phyloP scores from a whole-genome alignment of 805 yeast species.

The Barnettozyma sucrosica region DNA sequence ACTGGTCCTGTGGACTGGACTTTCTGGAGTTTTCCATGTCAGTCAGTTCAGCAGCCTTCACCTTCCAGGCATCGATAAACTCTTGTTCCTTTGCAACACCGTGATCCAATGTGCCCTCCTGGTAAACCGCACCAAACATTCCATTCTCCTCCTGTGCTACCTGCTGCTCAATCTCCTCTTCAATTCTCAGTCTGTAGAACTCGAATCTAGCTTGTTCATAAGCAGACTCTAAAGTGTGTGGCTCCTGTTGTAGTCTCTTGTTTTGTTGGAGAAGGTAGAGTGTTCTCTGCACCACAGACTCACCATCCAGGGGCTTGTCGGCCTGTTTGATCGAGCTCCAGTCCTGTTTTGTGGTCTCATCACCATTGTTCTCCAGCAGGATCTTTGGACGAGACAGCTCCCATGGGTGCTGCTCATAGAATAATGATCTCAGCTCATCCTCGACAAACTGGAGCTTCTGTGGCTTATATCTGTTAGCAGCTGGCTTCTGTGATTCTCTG shows the following conservation, averaged over 20 bases:
- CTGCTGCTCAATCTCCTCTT: slow-evolving; percentile 68
- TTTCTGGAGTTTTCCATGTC: slow-evolving; percentile 19
- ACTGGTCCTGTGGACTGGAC: slow-evolving; percentile 9
- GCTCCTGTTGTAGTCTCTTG: slow-evolving; percentile 9
- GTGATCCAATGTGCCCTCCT: slow-evolving; percentile 52
- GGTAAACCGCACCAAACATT: slow-evolving; percentile 79
- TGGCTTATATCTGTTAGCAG: slow-evolving; percentile 14
- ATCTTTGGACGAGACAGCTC: slow-evolving; percentile 87
- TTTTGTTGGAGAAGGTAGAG: slow-evolving; percentile 43
- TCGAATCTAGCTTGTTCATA: slow-evolving; percentile 85
- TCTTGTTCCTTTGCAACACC: slow-evolving; percentile 70
- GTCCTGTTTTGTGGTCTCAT: slow-evolving; percentile 47
- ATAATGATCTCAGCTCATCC: slow-evolving; percentile 75
- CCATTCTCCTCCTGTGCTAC: slow-evolving; percentile 76
- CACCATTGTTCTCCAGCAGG: slow-evolving; percentile 68
- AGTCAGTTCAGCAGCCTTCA: slow-evolving; percentile 61
- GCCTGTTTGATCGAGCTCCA: slow-evolving; percentile 79
- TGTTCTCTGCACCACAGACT: slow-evolving; percentile 75
- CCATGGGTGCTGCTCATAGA: slow-evolving; percentile 96
- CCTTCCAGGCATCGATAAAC: slow-evolving; percentile 67
- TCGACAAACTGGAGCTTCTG: slow-evolving; percentile 35
- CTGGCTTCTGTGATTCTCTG: slow-evolving; percentile 15
- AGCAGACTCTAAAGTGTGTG: slow-evolving; percentile 43
- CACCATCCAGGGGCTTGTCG: slow-evolving; percentile 79
- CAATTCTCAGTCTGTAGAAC: slow-evolving; percentile 80